Evolutionary conservation across 2,329 filamentous ascomycete species (phyloP), one percentile per base, ranked within the genome.

Genomic region (Calonectria leucothoes): DNA sequence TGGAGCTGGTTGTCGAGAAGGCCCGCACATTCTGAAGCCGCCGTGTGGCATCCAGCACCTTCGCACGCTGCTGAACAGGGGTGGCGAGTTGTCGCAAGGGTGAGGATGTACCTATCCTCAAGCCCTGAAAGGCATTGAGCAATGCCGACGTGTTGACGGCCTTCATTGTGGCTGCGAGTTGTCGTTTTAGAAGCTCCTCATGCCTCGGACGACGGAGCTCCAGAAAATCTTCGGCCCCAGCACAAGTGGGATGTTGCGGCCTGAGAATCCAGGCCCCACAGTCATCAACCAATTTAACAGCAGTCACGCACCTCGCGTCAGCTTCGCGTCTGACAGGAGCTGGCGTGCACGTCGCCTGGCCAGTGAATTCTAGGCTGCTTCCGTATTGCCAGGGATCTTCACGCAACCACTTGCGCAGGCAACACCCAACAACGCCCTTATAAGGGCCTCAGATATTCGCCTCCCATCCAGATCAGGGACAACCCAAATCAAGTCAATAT

Each of bases 1-100:
- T 81, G 76, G 87, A 76, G 81, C 89, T 74, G 20, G 94, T 94
- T 37, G 93, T 94, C 48, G 95, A 95, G 86, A 98, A 97, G 74
- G 90, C 86, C 82, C 94, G 91, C 78, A 84, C 84, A 87, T 89
- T 85, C 80, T 87, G 84, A 75, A 86, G 81, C 80, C 82, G 81
- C 79, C 76, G 80, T 72, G 81, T 78, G 61, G 82, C 77, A 82
- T 80, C 75, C 73, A 83, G 71, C 73, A 77, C 68, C 69, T 77
- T 77, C 63, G 78, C 75, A 72, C 82, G 81, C 71, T 77, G 80
- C 75, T 81, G 77, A 10, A 82, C 73, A 66, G 81, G 83, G 76
- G 75, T 82, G 48, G 78, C 83, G 69, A 83, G 79, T 76, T 86
- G 85, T 72, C 84, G 87, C 72, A 85, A 77, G 42, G 85, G 81